phyloP scores from a whole-genome alignment of 129 eudicot species.

The Solidago caesia region DNA sequence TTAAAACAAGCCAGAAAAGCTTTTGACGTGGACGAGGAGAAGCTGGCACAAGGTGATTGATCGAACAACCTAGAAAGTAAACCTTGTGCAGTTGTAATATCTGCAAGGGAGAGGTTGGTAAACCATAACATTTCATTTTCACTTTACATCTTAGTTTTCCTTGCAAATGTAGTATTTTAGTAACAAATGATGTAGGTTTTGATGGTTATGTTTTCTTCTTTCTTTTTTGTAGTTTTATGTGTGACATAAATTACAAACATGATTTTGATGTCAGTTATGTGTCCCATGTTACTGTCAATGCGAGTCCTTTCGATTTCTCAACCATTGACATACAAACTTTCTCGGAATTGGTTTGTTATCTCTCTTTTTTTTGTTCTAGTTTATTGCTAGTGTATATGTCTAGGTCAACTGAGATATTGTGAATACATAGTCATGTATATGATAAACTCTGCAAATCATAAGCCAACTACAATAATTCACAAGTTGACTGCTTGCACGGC shows the following conservation, averaged over 20 bases:
- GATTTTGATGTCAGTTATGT: too few relatives aligned
- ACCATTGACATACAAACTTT: too few relatives aligned
- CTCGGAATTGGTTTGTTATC: too few relatives aligned
- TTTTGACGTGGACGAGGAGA: conserved; percentile 60
- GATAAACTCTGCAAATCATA: too few relatives aligned
- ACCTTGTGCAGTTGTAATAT: background rate
- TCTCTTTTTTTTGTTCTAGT: too few relatives aligned
- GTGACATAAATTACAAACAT: background rate
- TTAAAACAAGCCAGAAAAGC: conserved; percentile 96
- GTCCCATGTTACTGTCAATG: too few relatives aligned
- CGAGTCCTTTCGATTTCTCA: too few relatives aligned
- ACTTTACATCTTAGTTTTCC: background rate
- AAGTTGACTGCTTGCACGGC: too few relatives aligned
- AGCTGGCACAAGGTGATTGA: conserved; percentile 35
- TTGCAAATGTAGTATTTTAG: background rate
- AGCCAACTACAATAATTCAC: too few relatives aligned
- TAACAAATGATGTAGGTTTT: background rate
- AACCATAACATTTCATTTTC: background rate
- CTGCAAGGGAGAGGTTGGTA: background rate
- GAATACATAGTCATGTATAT: too few relatives aligned
- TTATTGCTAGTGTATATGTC: too few relatives aligned
- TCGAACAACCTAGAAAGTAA: background rate
- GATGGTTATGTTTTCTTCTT: background rate
- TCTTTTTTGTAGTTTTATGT: background rate
- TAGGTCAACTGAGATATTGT: too few relatives aligned